Conservation (phyloP, 2,329 filamentous ascomycete genomes). For the Pseudocercospora musae region DNA sequence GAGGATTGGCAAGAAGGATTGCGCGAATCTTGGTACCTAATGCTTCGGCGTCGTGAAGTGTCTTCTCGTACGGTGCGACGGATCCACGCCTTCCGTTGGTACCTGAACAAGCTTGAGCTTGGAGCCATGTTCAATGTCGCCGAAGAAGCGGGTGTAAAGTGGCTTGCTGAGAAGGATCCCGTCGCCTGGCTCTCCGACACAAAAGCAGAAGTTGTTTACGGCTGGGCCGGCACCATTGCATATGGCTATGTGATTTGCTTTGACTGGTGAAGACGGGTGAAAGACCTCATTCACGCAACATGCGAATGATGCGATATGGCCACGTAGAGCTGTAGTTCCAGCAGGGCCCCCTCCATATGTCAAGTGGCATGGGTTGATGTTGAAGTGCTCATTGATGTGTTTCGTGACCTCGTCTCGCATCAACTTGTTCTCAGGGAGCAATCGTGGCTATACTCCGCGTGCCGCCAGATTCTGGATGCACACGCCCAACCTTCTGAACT, state of each 20-base stretch:
- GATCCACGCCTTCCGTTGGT: constrained; percentile 56
- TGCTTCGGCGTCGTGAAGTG: background rate
- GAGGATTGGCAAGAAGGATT: constrained; percentile 5
- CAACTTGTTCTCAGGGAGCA: constrained; percentile 6
- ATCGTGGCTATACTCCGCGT: no score
- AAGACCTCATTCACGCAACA: constrained; percentile 9
- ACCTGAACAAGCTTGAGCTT: constrained; percentile 1
- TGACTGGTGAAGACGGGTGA: background rate
- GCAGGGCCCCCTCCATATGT: constrained; percentile 7
- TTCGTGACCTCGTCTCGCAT: constrained; percentile 8
- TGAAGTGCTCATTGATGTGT: constrained; percentile 8
- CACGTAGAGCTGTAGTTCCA: background rate
- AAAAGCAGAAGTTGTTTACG: constrained; percentile 7
- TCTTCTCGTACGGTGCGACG: constrained; percentile 56
- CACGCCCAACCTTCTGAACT: no score
- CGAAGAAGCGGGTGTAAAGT: constrained; percentile 9
- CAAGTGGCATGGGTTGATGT: constrained; percentile 7
- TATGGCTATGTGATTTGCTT: background rate
- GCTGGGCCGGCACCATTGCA: background rate
- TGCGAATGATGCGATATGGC: background rate
- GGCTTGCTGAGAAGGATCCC: constrained; percentile 7
- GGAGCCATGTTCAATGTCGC: background rate
- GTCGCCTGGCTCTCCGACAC: constrained; percentile 10
- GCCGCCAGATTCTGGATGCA: no score
- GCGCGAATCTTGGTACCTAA: constrained; percentile 4